phyloP scores from a whole-genome alignment of 306 rosid species.

The Prosopis cineraria region DNA sequence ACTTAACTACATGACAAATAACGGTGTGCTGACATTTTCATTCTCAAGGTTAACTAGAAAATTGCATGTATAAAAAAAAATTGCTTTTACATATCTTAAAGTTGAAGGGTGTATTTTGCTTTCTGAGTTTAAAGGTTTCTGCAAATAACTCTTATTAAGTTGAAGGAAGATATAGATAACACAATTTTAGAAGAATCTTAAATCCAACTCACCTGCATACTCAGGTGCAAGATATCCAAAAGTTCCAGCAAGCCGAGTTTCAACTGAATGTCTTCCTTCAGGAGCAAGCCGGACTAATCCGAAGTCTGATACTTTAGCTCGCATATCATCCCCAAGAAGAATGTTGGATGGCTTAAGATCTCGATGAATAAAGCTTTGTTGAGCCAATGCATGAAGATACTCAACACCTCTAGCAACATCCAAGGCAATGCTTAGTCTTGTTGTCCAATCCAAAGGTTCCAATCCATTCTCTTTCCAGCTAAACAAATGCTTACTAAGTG shows the following conservation, averaged over 20 bases:
- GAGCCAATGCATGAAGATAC: slow-evolving; percentile 90
- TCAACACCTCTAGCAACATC: slow-evolving; percentile 95
- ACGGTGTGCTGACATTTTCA: too few relatives aligned
- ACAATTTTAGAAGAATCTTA: not conserved
- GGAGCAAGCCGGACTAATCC: slow-evolving; percentile 86
- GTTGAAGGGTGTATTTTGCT: too few relatives aligned
- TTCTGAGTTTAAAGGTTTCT: too few relatives aligned
- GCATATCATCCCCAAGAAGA: slow-evolving; percentile 82
- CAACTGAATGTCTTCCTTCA: slow-evolving; percentile 82
- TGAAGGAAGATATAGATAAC: too few relatives aligned
- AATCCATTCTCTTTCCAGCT: slow-evolving; percentile 60
- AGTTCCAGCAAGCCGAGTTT: slow-evolving; percentile 92
- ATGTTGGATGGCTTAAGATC: slow-evolving; percentile 93
- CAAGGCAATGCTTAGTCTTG: slow-evolving; percentile 76
- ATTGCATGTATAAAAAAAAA: too few relatives aligned
- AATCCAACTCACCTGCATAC: slow-evolving; percentile 77
- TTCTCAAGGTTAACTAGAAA: too few relatives aligned
- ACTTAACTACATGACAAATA: too few relatives aligned
- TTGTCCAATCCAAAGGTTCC: slow-evolving; percentile 81
- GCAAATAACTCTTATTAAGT: too few relatives aligned
- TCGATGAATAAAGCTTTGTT: slow-evolving; percentile 86
- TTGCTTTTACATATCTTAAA: too few relatives aligned
- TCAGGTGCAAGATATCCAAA: slow-evolving; percentile 98
- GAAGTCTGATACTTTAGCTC: slow-evolving; percentile 93
- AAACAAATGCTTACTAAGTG: slow-evolving; percentile 77